Conservation (phyloP, 306 rosid genomes). For the Cotoneaster glaucophyllus region DNA sequence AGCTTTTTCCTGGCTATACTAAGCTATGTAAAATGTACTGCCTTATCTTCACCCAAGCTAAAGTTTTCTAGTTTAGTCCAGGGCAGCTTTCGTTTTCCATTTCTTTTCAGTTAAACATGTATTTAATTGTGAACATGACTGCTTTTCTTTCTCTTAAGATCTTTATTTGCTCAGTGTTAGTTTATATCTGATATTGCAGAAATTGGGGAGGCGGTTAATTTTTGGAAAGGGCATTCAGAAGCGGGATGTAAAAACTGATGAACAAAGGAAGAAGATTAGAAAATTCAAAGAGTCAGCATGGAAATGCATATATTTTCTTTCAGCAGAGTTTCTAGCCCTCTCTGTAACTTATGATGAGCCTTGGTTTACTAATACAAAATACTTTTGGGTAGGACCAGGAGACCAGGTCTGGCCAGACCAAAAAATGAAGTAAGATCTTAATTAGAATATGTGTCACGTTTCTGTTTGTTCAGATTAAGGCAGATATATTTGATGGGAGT, state of each 20-base stretch:
- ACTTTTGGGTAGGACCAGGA: slow-evolving; percentile 95
- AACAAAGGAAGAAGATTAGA: slow-evolving; percentile 61
- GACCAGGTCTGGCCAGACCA: slow-evolving; percentile 92
- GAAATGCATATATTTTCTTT: slow-evolving; percentile 77
- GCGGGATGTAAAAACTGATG: slow-evolving; percentile 38
- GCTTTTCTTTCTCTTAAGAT: slow-evolving; percentile 1
- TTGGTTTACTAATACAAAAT: slow-evolving; percentile 70
- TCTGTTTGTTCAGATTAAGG: slow-evolving; percentile 10
- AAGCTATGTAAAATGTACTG: background rate
- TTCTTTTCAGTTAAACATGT: background rate
- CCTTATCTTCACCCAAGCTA: background rate
- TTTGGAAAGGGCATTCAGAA: slow-evolving; percentile 55
- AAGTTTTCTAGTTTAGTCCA: background rate
- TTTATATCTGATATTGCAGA: slow-evolving; percentile 41
- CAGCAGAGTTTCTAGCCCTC: slow-evolving; percentile 76
- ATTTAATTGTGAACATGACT: background rate
- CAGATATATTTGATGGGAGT: background rate
- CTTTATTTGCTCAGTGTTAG: slow-evolving; percentile 19
- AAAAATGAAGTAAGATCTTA: slow-evolving; percentile 61
- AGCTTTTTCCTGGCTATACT: background rate
- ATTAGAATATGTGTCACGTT: background rate
- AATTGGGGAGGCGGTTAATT: slow-evolving; percentile 55
- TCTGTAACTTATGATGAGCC: slow-evolving; percentile 71
- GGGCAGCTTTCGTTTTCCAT: background rate
- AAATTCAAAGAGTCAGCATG: slow-evolving; percentile 97